Evolutionary conservation across 1,284 basidiomycete species (phyloP).

Genomic region (Heliocybe sulcata): DNA sequence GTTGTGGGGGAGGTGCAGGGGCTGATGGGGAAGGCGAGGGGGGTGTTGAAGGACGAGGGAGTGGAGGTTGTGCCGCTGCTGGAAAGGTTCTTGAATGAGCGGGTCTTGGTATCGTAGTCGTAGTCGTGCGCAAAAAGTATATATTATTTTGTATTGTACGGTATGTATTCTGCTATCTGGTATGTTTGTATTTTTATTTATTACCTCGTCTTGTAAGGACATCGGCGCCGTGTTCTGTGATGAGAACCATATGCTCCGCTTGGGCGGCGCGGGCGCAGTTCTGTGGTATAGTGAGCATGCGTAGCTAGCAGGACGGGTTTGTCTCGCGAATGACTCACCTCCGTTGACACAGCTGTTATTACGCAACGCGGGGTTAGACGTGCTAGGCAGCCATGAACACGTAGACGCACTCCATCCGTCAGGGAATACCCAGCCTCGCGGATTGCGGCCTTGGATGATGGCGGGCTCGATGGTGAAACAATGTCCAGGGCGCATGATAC

Average conservation of each 20-base stretch:
- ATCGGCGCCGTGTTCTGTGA: conserved; percentile 67
- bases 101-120: conserved; percentile 28
- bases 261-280: conserved; percentile 77
- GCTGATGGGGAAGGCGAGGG: conserved; percentile 48
- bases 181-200: neutral
- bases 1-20: conserved; percentile 67
- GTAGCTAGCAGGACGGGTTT: neutral
- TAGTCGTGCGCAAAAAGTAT: neutral
- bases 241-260: conserved; percentile 82
- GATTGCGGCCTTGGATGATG: conserved; percentile 66
- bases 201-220: conserved; percentile 42
- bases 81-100: conserved; percentile 57
- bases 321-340: neutral
- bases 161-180: neutral
- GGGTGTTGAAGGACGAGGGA: conserved; percentile 25
- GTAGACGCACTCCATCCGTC: conserved; percentile 70
- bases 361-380: neutral
- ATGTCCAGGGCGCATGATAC: conserved; percentile 73
- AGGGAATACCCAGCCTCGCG: conserved; percentile 69
- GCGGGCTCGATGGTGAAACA: conserved; percentile 89
- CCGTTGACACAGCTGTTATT: neutral
- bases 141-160: neutral
- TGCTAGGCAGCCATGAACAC: neutral
- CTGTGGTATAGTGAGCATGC: conserved; percentile 23
- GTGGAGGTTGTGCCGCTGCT: conserved; percentile 54